These are phyloP conservation scores for Coix lacrymajobi DNA, from an alignment of 176 grass and related monocot genomes.

Conservation along the genomic window DNA sequence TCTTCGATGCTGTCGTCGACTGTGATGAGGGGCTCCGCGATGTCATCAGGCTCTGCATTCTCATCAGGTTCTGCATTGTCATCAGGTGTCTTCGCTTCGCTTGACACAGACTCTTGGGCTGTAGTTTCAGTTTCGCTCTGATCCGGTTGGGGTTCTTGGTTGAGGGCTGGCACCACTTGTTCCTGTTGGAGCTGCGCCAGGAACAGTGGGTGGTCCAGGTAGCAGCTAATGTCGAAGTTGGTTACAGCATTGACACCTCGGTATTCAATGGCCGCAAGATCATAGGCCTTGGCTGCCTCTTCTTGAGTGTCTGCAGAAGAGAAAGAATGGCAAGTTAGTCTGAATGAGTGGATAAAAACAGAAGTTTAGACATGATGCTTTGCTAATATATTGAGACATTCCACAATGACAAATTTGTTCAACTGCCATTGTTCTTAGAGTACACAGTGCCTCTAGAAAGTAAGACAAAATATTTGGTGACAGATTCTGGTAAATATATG, in stretches of 20 bases:
- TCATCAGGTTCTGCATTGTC: neutral
- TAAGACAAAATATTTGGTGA: neutral
- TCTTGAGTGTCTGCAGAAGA: slow-evolving; percentile 69
- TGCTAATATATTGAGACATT: neutral
- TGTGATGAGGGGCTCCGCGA: neutral
- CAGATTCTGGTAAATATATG: neutral
- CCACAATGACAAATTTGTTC: neutral
- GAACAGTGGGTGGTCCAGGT: slow-evolving; percentile 44
- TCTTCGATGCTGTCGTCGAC: neutral
- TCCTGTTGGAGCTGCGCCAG: slow-evolving; percentile 26
- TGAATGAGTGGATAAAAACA: neutral
- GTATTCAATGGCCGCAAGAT: slow-evolving; percentile 91
- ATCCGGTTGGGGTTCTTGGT: slow-evolving; percentile 34
- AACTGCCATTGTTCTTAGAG: neutral
- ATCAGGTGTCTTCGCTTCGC: neutral
- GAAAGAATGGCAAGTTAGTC: neutral
- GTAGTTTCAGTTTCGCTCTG: slow-evolving; percentile 3
- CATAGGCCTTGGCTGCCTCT: slow-evolving; percentile 92
- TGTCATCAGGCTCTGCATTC: neutral
- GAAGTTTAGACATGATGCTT: neutral
- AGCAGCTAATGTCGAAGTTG: slow-evolving; percentile 82
- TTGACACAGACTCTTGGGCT: slow-evolving; percentile 8
- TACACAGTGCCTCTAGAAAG: neutral
- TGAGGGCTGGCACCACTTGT: slow-evolving; percentile 30
- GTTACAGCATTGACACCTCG: slow-evolving; percentile 75